phyloP scores from a whole-genome alignment of 352 stramenopile genomes.

The Globisporangium paddicum region DNA sequence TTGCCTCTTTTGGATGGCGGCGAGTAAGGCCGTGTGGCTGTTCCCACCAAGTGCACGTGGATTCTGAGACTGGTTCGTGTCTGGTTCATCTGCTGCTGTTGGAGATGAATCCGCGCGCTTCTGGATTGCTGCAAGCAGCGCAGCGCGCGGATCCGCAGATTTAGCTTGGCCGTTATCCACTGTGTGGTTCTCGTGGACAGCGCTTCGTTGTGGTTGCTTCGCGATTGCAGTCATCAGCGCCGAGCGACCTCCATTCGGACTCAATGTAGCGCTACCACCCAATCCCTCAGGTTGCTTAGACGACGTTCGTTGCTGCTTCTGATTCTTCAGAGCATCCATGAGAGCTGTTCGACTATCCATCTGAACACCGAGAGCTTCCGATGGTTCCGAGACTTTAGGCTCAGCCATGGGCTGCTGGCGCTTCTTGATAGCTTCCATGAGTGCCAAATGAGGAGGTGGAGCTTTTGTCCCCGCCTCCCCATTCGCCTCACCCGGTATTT shows the following conservation, averaged over 20 bases:
- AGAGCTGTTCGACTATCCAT: neutral
- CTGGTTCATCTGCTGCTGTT: neutral
- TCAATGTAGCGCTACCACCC: neutral
- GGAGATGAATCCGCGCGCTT: neutral
- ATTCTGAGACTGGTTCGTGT: neutral
- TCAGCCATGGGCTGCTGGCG: neutral
- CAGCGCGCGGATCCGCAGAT: constrained; percentile 8
- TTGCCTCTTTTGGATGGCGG: constrained; percentile 1
- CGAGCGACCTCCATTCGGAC: constrained; percentile 7
- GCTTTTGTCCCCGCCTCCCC: neutral
- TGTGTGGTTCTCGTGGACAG: neutral
- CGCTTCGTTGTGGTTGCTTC: neutral
- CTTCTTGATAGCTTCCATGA: constrained; percentile 16
- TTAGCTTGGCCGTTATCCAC: neutral
- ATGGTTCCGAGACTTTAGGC: neutral
- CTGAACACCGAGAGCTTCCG: too few species aligned
- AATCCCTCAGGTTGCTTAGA: neutral
- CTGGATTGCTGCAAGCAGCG: constrained; percentile 16
- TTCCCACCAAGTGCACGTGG: neutral
- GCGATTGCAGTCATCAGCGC: constrained; percentile 7
- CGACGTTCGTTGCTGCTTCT: neutral
- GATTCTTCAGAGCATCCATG: constrained; percentile 3
- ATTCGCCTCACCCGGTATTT: neutral
- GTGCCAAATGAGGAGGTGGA: neutral
- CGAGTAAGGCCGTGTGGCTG: neutral